phyloP scores from a whole-genome alignment of 2,329 filamentous ascomycete species.

The Microsporum ferrugineum region DNA sequence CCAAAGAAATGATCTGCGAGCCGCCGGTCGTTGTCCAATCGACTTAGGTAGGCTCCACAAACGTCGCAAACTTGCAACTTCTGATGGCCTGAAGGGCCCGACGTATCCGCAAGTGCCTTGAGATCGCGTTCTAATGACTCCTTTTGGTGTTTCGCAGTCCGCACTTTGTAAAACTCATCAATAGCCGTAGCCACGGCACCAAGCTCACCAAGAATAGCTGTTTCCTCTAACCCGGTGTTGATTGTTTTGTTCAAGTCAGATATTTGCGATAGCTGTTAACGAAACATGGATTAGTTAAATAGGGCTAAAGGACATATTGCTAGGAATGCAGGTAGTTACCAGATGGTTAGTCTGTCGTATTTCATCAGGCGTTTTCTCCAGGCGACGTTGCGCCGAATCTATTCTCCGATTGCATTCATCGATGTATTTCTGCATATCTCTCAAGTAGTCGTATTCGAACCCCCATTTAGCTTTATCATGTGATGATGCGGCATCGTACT shows the following conservation, averaged over 20 bases:
- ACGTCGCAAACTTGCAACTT: conserved; percentile 98
- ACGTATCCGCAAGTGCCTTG: conserved; percentile 81
- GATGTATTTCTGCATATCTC: conserved; percentile 92
- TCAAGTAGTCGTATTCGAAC: conserved; percentile 94
- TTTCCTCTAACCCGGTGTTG: conserved; percentile 70
- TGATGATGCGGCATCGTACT: conserved; percentile 66
- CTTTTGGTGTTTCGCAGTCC: conserved; percentile 68
- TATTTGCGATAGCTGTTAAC: conserved; percentile 60
- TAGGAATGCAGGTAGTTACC: conserved; percentile 29
- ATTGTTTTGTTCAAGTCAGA: conserved; percentile 68
- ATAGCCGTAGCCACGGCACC: conserved; percentile 70
- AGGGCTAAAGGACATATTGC: neutral
- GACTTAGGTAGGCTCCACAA: conserved; percentile 83
- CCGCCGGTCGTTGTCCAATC: conserved; percentile 86
- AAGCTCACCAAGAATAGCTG: conserved; percentile 71
- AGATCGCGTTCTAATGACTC: conserved; percentile 76
- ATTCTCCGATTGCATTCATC: conserved; percentile 93
- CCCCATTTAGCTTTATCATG: conserved; percentile 66
- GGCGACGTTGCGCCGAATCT: conserved; percentile 71
- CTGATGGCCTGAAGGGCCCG: conserved; percentile 86
- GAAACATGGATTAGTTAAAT: neutral
- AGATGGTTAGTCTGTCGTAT: conserved; percentile 88
- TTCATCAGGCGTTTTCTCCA: conserved; percentile 97
- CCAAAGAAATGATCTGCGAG: conserved; percentile 97
- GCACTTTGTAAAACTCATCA: conserved; percentile 78